Evolutionary conservation across 768 basidiomycete species (phyloP).

Genomic region (Serendipita sp.): DNA sequence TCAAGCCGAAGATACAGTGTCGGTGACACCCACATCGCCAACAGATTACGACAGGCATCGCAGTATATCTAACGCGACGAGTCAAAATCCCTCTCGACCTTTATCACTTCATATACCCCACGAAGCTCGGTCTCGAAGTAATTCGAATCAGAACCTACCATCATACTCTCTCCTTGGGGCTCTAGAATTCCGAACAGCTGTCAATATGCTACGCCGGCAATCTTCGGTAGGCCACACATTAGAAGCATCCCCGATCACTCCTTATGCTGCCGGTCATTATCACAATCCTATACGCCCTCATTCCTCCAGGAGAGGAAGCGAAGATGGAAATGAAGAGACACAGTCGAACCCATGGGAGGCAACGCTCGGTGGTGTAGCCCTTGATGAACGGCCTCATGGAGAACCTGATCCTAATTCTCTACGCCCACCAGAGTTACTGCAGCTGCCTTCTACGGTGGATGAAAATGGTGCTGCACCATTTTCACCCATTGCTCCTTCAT

Average conservation of each 20-base stretch:
- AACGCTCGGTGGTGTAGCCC: constrained; percentile 28
- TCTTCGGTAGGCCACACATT: constrained; percentile 33
- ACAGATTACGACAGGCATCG: background rate
- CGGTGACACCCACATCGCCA: background rate
- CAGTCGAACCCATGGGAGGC: constrained; percentile 37
- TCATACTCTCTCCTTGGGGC: constrained; percentile 89
- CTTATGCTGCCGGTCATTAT: constrained; percentile 65
- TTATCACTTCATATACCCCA: constrained; percentile 3
- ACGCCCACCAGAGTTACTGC: background rate
- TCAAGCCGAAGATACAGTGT: background rate
- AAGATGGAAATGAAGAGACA: background rate
- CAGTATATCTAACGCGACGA: background rate
- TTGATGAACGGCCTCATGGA: constrained; percentile 29
- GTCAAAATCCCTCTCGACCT: constrained; percentile 6
- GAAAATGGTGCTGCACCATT: background rate
- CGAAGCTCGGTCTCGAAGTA: background rate
- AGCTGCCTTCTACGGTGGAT: background rate
- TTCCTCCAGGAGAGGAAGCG: background rate
- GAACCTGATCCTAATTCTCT: background rate
- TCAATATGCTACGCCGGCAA: constrained; percentile 60
- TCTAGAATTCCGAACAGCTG: constrained; percentile 86
- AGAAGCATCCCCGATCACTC: constrained; percentile 42
- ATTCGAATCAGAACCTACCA: constrained; percentile 36
- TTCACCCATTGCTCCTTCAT: background rate
- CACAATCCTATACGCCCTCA: constrained; percentile 23